Evolutionary conservation across 2,329 filamentous ascomycete genomes (phyloP).

Genomic region (Colletotrichum sp.): DNA sequence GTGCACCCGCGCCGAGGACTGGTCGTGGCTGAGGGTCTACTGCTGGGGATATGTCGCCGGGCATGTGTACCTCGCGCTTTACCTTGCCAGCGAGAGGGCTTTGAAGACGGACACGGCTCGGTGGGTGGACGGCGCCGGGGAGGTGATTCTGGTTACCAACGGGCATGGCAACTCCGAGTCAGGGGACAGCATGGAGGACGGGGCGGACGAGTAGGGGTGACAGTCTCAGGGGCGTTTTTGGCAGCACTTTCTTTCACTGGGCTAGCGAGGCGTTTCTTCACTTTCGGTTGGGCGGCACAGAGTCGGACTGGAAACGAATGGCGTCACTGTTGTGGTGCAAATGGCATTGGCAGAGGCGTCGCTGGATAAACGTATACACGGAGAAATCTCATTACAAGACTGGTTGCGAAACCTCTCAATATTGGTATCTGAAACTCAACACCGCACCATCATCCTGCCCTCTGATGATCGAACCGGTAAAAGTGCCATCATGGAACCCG

Average conservation of each 20-base stretch:
- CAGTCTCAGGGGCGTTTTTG: background rate
- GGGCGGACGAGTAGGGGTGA: background rate
- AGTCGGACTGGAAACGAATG: background rate
- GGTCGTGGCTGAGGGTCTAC: constrained; percentile 66
- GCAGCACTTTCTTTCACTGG: background rate
- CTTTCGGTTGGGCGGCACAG: background rate
- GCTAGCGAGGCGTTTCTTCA: background rate
- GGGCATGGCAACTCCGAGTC: constrained; percentile 18
- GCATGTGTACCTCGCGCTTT: constrained; percentile 78
- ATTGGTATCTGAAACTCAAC: constrained; percentile 5
- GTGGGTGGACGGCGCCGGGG: constrained; percentile 72
- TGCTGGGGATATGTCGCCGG: constrained; percentile 78
- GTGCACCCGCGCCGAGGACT: constrained; percentile 51
- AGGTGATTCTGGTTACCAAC: constrained; percentile 47
- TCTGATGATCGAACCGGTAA: background rate
- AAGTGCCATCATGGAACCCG: background rate
- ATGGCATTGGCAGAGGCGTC: background rate
- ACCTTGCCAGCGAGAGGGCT: constrained; percentile 70
- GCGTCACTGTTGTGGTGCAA: background rate
- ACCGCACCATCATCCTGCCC: background rate
- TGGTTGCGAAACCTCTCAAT: background rate
- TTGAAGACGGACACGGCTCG: constrained; percentile 61
- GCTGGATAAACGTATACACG: background rate
- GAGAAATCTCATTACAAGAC: background rate
- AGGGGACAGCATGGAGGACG: constrained; percentile 12